Percentiles rank a stretch among this genome's conserved stretches.
phyloP scores from a whole-genome alignment of 352 stramenopile species.

The Hyaloperonospora arabidopsidis region DNA sequence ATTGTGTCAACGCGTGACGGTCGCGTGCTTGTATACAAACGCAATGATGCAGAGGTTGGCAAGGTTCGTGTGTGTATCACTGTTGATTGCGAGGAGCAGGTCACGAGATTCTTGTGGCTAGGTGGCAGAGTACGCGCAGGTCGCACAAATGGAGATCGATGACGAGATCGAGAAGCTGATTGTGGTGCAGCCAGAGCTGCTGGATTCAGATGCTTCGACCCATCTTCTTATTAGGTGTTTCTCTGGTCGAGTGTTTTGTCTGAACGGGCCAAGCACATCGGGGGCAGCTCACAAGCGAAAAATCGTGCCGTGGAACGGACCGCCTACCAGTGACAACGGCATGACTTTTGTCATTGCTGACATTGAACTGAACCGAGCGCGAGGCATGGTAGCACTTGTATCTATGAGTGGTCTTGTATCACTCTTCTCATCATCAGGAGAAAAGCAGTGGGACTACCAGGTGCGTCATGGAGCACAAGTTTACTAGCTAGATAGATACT shows the following conservation, averaged over 20 bases:
- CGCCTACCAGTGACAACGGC: conserved; percentile 20
- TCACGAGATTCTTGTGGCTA: conserved; percentile 15
- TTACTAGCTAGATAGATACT: not conserved
- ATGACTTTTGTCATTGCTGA: conserved; percentile 42
- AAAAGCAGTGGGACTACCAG: conserved; percentile 42
- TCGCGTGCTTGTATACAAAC: conserved; percentile 44
- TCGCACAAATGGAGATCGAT: conserved; percentile 46
- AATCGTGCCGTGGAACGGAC: conserved; percentile 29
- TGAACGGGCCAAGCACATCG: conserved; percentile 1
- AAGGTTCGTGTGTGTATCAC: conserved; percentile 13
- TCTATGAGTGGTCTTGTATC: conserved; percentile 34
- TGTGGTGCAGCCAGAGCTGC: conserved; percentile 18
- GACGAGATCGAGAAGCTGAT: conserved; percentile 55
- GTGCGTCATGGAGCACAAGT: conserved; percentile 13
- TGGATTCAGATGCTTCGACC: conserved; percentile 10
- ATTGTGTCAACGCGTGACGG: conserved; percentile 60
- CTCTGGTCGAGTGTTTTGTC: conserved; percentile 44
- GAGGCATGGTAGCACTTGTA: conserved; percentile 29
- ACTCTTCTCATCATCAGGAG: conserved; percentile 29
- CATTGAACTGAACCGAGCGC: conserved; percentile 20
- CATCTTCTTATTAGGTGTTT: conserved; percentile 44
- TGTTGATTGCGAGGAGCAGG: not conserved
- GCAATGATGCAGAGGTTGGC: conserved; percentile 15
- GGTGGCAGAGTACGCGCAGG: conserved; percentile 42
- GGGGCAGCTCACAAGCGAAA: conserved; percentile 11